Evolutionary conservation across 768 basidiomycete genomes (phyloP).

Genomic region (Suillus plorans): DNA sequence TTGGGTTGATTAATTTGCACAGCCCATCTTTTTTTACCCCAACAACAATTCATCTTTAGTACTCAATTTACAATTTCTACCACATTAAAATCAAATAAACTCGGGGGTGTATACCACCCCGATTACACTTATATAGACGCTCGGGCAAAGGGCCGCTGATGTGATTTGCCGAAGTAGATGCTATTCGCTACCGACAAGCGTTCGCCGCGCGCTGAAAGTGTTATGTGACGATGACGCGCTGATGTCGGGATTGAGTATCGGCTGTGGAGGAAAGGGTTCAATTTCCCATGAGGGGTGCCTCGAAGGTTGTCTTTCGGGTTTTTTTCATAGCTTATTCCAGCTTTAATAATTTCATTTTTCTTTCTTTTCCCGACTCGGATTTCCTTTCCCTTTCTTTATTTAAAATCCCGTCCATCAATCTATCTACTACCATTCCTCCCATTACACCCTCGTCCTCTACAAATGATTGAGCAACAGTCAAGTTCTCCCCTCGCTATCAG

Average conservation of each 20-base stretch:
- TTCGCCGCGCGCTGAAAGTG: conserved; percentile 18
- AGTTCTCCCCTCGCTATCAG: conserved; percentile 42
- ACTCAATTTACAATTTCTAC: neutral
- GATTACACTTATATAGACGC: neutral
- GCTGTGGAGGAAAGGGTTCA: conserved; percentile 8
- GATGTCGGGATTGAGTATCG: conserved; percentile 19
- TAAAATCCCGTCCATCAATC: conserved; percentile 21
- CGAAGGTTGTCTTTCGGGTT: neutral
- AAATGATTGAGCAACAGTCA: conserved; percentile 60
- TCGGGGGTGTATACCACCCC: neutral
- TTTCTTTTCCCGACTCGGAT: conserved; percentile 12
- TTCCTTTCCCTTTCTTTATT: conserved; percentile 5
- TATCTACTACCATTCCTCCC: conserved; percentile 1
- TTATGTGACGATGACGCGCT: neutral
- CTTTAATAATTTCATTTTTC: conserved; percentile 6
- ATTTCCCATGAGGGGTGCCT: conserved; percentile 28
- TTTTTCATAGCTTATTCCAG: conserved; percentile 9
- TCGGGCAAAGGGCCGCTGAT: neutral
- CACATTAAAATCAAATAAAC: neutral
- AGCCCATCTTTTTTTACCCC: conserved; percentile 9
- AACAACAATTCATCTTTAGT: too few relatives aligned
- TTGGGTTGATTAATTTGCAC: conserved; percentile 16
- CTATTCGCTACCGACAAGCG: conserved; percentile 38
- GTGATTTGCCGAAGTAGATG: conserved; percentile 1
- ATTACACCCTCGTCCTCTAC: conserved; percentile 10